A percentile compares a stretch with the other conserved stretches of the same genome.
Conservation (phyloP, 345 rosid genomes). For the Adansonia digitata region DNA sequence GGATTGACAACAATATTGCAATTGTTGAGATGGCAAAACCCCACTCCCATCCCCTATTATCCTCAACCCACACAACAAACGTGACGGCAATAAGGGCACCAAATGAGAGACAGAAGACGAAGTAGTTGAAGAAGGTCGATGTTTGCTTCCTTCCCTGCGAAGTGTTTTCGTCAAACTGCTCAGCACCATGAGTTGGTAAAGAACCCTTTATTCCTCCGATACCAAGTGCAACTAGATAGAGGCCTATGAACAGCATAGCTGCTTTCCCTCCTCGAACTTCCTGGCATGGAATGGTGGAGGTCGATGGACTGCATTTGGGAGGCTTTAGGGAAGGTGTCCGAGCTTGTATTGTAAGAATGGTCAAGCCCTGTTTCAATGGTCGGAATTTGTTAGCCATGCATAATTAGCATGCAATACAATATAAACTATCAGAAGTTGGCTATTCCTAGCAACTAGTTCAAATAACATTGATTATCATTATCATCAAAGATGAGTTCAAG, state of each 20-base stretch:
- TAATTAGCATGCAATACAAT: neutral
- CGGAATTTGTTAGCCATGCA: neutral
- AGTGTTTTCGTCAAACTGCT: conserved; percentile 68
- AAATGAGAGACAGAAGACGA: conserved; percentile 69
- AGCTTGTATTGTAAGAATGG: conserved; percentile 81
- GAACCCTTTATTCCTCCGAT: conserved; percentile 95
- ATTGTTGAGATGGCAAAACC: conserved; percentile 76
- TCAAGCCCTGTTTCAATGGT: conserved; percentile 56
- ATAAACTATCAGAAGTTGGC: neutral
- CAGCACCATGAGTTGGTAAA: conserved; percentile 80
- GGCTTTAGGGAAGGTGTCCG: conserved; percentile 63
- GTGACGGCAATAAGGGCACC: conserved; percentile 92
- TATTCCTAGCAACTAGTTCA: too few relatives aligned
- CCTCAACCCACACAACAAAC: conserved; percentile 88
- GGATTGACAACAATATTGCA: conserved; percentile 60
- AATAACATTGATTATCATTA: neutral
- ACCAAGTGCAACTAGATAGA: conserved; percentile 84
- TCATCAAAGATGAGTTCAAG: neutral
- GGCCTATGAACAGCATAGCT: conserved; percentile 64
- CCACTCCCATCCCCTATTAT: conserved; percentile 96
- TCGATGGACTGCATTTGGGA: conserved; percentile 39
- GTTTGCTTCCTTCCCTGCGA: conserved; percentile 73
- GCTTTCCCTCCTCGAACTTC: conserved; percentile 55
- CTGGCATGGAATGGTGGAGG: conserved; percentile 34
- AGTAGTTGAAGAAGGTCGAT: conserved; percentile 90